Evolutionary conservation across 768 basidiomycete species (phyloP).

Genomic region (Termitomyces heimii): DNA sequence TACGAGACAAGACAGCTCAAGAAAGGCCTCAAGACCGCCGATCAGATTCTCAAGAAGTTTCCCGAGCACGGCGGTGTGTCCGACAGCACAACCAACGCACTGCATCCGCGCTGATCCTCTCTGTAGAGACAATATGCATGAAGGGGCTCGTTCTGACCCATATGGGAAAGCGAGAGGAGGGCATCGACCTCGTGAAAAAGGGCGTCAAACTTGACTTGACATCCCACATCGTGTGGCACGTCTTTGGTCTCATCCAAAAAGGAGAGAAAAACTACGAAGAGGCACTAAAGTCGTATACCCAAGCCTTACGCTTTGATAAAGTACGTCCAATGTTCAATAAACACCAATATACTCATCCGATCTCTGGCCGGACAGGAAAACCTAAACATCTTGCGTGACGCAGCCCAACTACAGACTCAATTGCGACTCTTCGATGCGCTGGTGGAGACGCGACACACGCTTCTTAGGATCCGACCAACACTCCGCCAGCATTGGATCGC

Average conservation of each 20-base stretch:
- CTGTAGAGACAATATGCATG: constrained; percentile 89
- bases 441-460: constrained; percentile 75
- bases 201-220: constrained; percentile 76
- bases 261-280: constrained; percentile 94
- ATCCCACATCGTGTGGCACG: constrained; percentile 98
- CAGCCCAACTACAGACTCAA: constrained; percentile 85
- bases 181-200: constrained; percentile 77
- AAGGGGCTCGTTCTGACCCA: constrained; percentile 86
- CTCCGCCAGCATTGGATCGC: constrained; percentile 87
- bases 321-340: constrained; percentile 34
- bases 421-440: constrained; percentile 74
- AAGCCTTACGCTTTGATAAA: constrained; percentile 86
- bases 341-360: constrained; percentile 3
- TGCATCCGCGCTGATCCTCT: constrained; percentile 2
- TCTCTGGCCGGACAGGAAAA: constrained; percentile 60
- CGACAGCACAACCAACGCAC: not conserved
- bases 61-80: constrained; percentile 90
- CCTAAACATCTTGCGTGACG: constrained; percentile 87
- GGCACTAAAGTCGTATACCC: constrained; percentile 86
- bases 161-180: constrained; percentile 75
- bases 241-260: constrained; percentile 92
- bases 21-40: constrained; percentile 85
- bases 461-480: constrained; percentile 76
- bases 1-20: constrained; percentile 90
- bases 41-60: constrained; percentile 91